A percentile compares a stretch with the other conserved stretches of the same genome.
Conservation (phyloP, 1,139 yeast species). For the Protomyces arabidopsidicola region DNA sequence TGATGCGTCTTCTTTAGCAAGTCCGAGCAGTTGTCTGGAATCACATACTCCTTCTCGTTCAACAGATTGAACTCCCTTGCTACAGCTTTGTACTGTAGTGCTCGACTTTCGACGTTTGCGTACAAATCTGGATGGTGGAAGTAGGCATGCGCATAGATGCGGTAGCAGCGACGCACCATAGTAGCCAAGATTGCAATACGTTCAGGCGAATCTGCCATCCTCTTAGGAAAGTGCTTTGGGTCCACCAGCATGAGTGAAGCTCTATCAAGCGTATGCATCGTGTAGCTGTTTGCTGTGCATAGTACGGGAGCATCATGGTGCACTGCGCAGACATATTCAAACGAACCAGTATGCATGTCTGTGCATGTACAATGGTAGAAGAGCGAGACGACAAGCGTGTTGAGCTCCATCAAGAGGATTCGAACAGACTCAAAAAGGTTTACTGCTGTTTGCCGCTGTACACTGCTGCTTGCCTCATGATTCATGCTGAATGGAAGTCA, state of each 20-base stretch:
- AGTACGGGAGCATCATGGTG: neutral
- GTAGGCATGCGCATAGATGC: constrained; percentile 24
- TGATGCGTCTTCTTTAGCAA: neutral
- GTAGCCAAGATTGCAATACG: neutral
- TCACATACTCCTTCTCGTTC: neutral
- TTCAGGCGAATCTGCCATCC: neutral
- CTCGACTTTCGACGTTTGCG: neutral
- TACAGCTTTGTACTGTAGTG: neutral
- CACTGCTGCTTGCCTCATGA: no score
- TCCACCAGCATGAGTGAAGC: constrained; percentile 3
- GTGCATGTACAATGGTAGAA: neutral
- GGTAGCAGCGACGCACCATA: constrained; percentile 14
- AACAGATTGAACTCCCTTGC: neutral
- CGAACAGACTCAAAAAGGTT: neutral
- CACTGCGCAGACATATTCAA: constrained; percentile 13
- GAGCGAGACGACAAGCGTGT: neutral
- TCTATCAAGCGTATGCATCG: constrained; percentile 14
- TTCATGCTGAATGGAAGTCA: no score
- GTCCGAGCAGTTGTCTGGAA: neutral
- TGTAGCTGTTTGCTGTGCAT: constrained; percentile 15
- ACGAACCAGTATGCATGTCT: constrained; percentile 12
- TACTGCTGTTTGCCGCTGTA: no score
- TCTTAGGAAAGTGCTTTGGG: constrained; percentile 3
- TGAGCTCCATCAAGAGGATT: neutral
- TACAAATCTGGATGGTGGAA: constrained; percentile 5